Evolutionary conservation across 257 asterid species (phyloP).

Genomic region (Solanum rostratum): DNA sequence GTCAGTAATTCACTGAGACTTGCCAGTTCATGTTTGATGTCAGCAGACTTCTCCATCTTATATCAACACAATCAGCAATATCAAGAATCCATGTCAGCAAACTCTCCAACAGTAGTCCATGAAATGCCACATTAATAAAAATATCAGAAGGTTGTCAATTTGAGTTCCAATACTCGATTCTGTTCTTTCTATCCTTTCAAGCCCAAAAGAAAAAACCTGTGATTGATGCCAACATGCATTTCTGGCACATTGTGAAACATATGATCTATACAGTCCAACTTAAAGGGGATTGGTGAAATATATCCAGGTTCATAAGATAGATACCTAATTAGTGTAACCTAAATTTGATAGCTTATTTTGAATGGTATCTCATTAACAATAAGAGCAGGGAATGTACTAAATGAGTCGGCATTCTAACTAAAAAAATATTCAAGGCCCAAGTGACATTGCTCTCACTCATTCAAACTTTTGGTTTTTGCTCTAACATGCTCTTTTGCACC

Average conservation of each 20-base stretch:
- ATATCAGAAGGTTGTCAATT: not conserved
- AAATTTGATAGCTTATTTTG: not conserved
- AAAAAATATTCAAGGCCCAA: not conserved
- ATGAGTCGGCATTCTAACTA: not conserved
- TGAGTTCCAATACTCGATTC: not conserved
- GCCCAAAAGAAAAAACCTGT: not conserved
- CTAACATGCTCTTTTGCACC: not conserved
- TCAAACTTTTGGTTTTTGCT: not conserved
- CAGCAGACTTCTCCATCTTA: not conserved
- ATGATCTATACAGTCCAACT: not conserved
- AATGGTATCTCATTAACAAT: not conserved
- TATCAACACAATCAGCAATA: not conserved
- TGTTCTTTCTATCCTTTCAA: not conserved
- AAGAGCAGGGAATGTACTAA: not conserved
- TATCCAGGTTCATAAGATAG: not conserved
- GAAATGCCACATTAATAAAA: not conserved
- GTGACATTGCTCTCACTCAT: not conserved
- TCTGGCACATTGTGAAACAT: not conserved
- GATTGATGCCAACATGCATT: not conserved
- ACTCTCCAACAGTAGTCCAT: not conserved
- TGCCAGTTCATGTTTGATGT: not conserved
- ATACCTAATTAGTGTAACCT: not conserved
- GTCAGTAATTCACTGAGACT: not conserved
- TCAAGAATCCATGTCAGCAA: not conserved
- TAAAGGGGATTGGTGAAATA: not conserved